Percentiles rank a stretch among this genome's conserved stretches.
Evolutionary conservation across 2,329 filamentous ascomycete genomes (phyloP).

Genomic region (Acrodontium crateriforme): DNA sequence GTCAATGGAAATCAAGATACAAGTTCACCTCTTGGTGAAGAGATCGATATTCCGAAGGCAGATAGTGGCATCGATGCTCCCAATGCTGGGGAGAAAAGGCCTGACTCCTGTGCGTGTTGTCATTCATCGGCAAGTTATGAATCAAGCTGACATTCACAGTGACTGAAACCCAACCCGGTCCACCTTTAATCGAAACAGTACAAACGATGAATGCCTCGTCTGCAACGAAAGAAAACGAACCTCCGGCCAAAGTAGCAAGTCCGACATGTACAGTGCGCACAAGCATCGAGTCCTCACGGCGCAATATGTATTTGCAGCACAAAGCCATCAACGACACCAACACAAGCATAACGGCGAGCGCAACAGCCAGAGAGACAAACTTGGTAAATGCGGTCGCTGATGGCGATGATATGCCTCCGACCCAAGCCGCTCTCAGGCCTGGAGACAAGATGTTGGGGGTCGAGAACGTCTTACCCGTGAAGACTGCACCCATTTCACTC

Average conservation of each 20-base stretch:
- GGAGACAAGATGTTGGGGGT: no score
- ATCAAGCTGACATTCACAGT: neutral
- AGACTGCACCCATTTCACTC: slow-evolving; percentile 6
- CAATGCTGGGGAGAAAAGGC: slow-evolving; percentile 2
- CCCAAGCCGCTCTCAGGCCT: slow-evolving; percentile 1
- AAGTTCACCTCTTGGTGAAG: no score
- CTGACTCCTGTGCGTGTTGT: slow-evolving; percentile 1
- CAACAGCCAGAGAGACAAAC: no score
- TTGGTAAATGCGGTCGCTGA: no score
- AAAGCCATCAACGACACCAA: slow-evolving; percentile 4
- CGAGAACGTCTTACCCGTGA: no score
- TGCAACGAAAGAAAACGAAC: neutral
- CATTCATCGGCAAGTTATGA: neutral
- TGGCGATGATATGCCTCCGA: no score
- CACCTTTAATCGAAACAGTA: neutral
- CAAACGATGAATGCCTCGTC: neutral
- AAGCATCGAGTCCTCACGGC: no score
- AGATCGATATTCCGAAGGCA: neutral
- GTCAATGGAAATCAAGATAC: no score
- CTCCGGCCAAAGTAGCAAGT: neutral
- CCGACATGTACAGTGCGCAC: no score
- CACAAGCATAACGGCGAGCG: no score
- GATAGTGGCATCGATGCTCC: slow-evolving; percentile 3
- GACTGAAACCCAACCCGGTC: neutral
- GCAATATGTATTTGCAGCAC: no score